Evolutionary conservation across 768 basidiomycete genomes (phyloP).

Genomic region (Phylloporus scabripes): DNA sequence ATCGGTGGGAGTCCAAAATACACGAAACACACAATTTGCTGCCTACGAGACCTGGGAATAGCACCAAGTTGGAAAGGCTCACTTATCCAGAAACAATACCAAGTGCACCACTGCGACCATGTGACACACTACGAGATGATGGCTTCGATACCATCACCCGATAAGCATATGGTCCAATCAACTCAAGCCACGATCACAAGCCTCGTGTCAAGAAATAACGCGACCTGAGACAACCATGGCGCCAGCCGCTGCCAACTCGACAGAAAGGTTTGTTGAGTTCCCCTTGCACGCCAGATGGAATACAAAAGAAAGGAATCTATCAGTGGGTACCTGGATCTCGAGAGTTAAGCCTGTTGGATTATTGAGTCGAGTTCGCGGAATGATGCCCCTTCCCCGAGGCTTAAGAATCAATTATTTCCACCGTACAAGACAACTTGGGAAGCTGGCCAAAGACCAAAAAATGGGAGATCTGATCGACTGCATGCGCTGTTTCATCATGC

Average conservation of each 20-base stretch:
- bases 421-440: not conserved
- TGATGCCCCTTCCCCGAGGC: not conserved
- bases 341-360: not conserved
- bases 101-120: not conserved
- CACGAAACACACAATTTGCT: too few species aligned
- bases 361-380: not conserved
- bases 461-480: not conserved
- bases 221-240: not conserved
- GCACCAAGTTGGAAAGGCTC: not conserved
- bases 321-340: not conserved
- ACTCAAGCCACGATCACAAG: not conserved
- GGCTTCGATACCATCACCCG: not conserved
- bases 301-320: not conserved
- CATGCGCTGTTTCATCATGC: too few species aligned
- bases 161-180: not conserved
- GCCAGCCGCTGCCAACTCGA: too few species aligned
- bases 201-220: not conserved
- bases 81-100: not conserved
- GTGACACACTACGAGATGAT: not conserved
- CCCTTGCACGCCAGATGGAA: not conserved
- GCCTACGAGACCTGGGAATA: too few species aligned
- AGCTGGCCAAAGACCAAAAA: not conserved
- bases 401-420: not conserved
- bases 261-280: not conserved
- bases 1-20: too few species aligned